phyloP scores from a whole-genome alignment of 805 yeast species.

The Saturnispora hagleri region DNA sequence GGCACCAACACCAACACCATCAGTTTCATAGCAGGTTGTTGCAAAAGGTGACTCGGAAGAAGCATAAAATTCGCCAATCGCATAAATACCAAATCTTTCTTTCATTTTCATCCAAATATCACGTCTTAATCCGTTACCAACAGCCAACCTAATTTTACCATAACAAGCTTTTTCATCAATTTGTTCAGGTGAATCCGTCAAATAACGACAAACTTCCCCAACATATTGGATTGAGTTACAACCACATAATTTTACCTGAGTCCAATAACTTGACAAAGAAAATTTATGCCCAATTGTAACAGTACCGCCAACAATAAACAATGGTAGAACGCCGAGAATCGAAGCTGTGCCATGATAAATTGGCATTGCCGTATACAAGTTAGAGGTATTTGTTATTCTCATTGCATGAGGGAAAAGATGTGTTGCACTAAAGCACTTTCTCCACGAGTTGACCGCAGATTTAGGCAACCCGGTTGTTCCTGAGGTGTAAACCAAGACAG shows the following conservation, averaged over 20 bases:
- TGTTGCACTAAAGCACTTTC: slow-evolving; percentile 68
- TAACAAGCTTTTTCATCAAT: slow-evolving; percentile 18
- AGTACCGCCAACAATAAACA: slow-evolving; percentile 52
- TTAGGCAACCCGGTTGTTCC: slow-evolving; percentile 95
- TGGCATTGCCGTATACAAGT: slow-evolving; percentile 88
- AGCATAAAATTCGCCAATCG: slow-evolving; percentile 86
- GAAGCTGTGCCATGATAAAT: slow-evolving; percentile 93
- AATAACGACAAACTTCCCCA: slow-evolving; percentile 88
- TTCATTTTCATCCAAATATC: slow-evolving; percentile 86
- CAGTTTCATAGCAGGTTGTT: slow-evolving; percentile 62
- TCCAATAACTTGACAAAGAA: slow-evolving; percentile 81
- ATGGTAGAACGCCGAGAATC: slow-evolving; percentile 69
- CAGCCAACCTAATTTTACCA: slow-evolving; percentile 51
- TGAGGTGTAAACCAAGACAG: slow-evolving; percentile 75
- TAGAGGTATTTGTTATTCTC: slow-evolving; percentile 44
- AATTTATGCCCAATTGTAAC: slow-evolving; percentile 74
- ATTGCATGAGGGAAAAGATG: slow-evolving; percentile 60
- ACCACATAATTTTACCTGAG: slow-evolving; percentile 59
- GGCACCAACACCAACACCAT: slow-evolving; percentile 68
- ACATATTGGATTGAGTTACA: slow-evolving; percentile 89
- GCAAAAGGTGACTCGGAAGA: slow-evolving; percentile 92
- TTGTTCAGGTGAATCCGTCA: slow-evolving; percentile 37
- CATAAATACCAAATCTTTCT: slow-evolving; percentile 60
- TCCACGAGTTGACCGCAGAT: slow-evolving; percentile 89
- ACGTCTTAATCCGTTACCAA: slow-evolving; percentile 83